Percentiles rank a stretch among this genome's conserved stretches.
Evolutionary conservation across 2,329 filamentous ascomycete species (phyloP).

Genomic region (Botrytis fragariae): DNA sequence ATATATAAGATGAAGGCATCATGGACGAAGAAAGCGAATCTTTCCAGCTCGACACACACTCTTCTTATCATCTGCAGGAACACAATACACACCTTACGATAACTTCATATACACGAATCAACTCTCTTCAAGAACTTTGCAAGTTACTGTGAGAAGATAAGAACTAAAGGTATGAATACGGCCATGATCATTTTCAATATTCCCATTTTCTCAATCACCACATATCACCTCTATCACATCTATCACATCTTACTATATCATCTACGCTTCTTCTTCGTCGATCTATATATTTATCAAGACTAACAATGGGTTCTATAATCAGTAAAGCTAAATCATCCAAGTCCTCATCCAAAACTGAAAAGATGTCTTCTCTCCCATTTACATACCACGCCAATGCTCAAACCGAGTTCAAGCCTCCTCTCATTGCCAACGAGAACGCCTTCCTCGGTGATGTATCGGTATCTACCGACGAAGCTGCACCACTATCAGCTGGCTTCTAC

Average conservation of each 20-base stretch:
- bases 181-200: neutral
- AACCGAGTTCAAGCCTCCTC: constrained; percentile 55
- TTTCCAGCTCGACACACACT: constrained; percentile 25
- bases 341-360: constrained; percentile 21
- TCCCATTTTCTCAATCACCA: neutral
- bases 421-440: constrained; percentile 63
- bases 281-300: constrained; percentile 9
- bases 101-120: constrained; percentile 18
- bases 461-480: constrained; percentile 50
- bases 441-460: constrained; percentile 55
- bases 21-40: constrained; percentile 24
- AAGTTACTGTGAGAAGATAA: constrained; percentile 18
- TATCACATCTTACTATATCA: neutral
- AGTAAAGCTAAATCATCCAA: constrained; percentile 35
- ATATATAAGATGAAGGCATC: constrained; percentile 11
- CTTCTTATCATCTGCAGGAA: constrained; percentile 20
- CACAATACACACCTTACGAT: constrained; percentile 16
- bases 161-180: constrained; percentile 25
- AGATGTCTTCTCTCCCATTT: constrained; percentile 33
- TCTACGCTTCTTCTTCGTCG: neutral
- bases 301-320: constrained; percentile 38
- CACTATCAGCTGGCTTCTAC: constrained; percentile 60
- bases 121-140: neutral
- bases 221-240: constrained; percentile 1
- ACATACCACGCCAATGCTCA: constrained; percentile 52